phyloP scores from a whole-genome alignment of 345 rosid species.

The Heritiera littoralis region DNA sequence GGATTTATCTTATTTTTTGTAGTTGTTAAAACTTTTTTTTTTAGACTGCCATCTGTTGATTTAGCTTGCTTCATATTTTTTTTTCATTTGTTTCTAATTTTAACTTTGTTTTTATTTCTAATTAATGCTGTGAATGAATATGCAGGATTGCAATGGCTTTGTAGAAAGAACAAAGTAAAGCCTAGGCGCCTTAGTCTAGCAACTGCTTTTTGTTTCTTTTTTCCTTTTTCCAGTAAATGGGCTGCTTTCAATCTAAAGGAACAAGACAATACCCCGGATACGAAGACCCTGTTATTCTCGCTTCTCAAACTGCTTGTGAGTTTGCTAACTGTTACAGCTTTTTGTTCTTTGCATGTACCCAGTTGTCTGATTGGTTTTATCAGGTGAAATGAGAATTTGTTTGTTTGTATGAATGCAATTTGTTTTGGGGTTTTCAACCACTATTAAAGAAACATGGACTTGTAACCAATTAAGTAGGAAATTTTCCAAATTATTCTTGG shows the following conservation, averaged over 20 bases:
- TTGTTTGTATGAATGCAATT: not conserved
- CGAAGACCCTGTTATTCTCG: conserved; percentile 80
- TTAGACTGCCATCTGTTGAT: conserved; percentile 4
- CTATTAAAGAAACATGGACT: not conserved
- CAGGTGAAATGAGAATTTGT: not conserved
- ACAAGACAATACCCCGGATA: conserved; percentile 74
- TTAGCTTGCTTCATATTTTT: no score
- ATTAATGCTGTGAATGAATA: conserved; percentile 14
- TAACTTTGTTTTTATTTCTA: not conserved
- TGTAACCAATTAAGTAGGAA: not conserved
- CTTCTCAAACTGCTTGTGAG: conserved; percentile 96
- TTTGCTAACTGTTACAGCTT: conserved; percentile 4
- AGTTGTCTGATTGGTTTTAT: not conserved
- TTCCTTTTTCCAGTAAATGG: conserved; percentile 58
- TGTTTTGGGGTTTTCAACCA: not conserved
- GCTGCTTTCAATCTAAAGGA: conserved; percentile 85
- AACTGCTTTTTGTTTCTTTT: conserved; percentile 14
- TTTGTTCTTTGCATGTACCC: not conserved
- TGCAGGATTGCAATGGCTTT: conserved; percentile 29
- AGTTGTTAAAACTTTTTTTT: not conserved
- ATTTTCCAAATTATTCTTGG: not conserved
- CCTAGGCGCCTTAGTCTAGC: conserved; percentile 30
- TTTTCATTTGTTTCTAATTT: not conserved
- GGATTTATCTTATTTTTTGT: not conserved
- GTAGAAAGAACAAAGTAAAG: conserved; percentile 28